Evolutionary conservation across 192 early-diverging fungal species (phyloP).

Genomic region (Coemansia sp.): DNA sequence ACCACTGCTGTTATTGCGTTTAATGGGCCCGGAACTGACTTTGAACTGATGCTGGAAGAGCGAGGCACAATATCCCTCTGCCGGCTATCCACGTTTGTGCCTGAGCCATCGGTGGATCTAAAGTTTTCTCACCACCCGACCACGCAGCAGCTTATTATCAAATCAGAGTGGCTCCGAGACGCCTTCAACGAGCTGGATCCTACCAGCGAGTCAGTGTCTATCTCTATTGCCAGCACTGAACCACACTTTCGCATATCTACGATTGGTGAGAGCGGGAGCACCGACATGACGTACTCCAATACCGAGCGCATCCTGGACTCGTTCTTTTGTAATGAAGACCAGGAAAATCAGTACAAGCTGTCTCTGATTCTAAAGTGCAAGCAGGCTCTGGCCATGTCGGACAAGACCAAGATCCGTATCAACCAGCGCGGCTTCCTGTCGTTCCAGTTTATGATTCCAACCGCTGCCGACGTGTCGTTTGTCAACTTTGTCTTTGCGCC

Average conservation of each 20-base stretch:
- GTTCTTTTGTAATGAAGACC: slow-evolving; percentile 56
- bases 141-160: slow-evolving; percentile 59
- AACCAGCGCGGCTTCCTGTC: slow-evolving; percentile 60
- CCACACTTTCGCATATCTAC: slow-evolving; percentile 61
- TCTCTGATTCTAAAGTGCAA: slow-evolving; percentile 49
- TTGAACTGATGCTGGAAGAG: slow-evolving; percentile 61
- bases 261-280: slow-evolving; percentile 54
- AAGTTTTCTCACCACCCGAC: slow-evolving; percentile 43
- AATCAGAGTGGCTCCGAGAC: slow-evolving; percentile 59
- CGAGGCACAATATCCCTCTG: slow-evolving; percentile 59
- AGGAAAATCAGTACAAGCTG: slow-evolving; percentile 53
- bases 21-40: slow-evolving; percentile 42
- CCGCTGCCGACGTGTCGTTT: slow-evolving; percentile 52
- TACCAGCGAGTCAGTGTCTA: slow-evolving; percentile 54
- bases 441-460: slow-evolving; percentile 61
- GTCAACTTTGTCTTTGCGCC: slow-evolving; percentile 54
- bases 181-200: slow-evolving; percentile 63
- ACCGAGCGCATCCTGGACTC: slow-evolving; percentile 60
- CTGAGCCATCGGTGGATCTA: slow-evolving; percentile 49
- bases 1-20: slow-evolving; percentile 44
- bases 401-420: slow-evolving; percentile 59
- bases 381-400: slow-evolving; percentile 57
- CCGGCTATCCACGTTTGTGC: slow-evolving; percentile 55
- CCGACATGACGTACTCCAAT: slow-evolving; percentile 61
- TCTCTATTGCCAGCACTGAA: slow-evolving; percentile 44